Conservation (phyloP, 129 eudicot genomes). For the Artemisia annua region DNA sequence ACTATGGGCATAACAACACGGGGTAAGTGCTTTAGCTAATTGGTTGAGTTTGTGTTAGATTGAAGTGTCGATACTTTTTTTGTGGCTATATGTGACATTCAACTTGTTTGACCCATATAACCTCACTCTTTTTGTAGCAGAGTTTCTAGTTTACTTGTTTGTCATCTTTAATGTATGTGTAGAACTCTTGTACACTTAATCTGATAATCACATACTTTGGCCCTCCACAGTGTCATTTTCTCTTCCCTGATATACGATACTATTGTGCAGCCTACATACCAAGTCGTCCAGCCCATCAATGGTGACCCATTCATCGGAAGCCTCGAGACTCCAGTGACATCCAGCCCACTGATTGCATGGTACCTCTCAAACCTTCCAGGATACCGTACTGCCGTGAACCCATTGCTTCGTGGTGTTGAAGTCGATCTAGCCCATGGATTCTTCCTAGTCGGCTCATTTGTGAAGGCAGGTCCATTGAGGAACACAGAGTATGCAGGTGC, state of each 20-base stretch:
- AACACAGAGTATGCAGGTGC: slow-evolving; percentile 84
- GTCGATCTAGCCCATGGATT: slow-evolving; percentile 94
- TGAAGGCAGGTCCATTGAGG: slow-evolving; percentile 86
- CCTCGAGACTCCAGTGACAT: slow-evolving; percentile 97
- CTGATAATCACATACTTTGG: not conserved
- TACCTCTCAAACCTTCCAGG: slow-evolving; percentile 98
- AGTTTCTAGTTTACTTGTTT: not conserved
- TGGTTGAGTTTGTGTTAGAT: not conserved
- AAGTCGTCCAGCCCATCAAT: slow-evolving; percentile 94
- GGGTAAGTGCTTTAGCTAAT: not conserved
- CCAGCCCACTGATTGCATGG: slow-evolving; percentile 97
- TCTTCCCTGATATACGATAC: slow-evolving; percentile 2
- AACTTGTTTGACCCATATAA: not conserved
- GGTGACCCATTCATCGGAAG: slow-evolving; percentile 99
- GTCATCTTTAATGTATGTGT: not conserved
- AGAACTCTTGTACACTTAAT: slow-evolving; percentile 7
- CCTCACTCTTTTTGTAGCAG: not conserved
- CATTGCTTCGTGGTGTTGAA: slow-evolving; percentile 90
- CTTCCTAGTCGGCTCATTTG: slow-evolving; percentile 94
- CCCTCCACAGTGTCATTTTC: not conserved
- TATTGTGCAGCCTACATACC: slow-evolving; percentile 79
- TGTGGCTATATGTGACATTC: not conserved
- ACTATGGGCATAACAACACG: not conserved
- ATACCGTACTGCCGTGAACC: slow-evolving; percentile 93
- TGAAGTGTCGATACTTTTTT: not conserved